Evolutionary conservation across 1,139 yeast species (phyloP), one percentile per base, ranked within the genome.

Genomic region (Debaryomycetaceae sp.): DNA sequence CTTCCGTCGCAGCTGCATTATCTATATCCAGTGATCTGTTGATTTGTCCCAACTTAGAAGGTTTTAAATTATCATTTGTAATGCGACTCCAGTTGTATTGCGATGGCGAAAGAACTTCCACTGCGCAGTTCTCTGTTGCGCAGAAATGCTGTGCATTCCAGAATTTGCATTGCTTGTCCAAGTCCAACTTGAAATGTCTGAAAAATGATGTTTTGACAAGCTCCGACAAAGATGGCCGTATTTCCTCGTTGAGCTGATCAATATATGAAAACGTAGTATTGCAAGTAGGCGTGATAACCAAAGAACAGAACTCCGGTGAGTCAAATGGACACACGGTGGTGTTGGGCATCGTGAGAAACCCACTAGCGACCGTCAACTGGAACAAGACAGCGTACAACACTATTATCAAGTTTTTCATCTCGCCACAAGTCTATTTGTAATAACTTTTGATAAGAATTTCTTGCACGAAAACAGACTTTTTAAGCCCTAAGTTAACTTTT

Each of bases 111-210:
- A 70, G 59, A 17, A 86, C 77, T 60, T 92, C 97, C 26, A 94
- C 95, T 2, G 97, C 96, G 65, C 99, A 94, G 39, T 91, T 87
- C 49, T 89, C 78, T 55, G 94, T 89, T 50, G 95, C 91, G 61
- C 99, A 94, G 59, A 89, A 81, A 75, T 77, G 84, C 51, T 80
- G 87, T 50, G 83, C 86, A 43, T 81, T 79, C 85, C 94, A 86
- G 59, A 89, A 88, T 31, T 95, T 91, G 61, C 99, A 94, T 58
- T 81, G 81, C 50, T 86, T 84, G 57, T 83, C 92, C 37, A 94
- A 70, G 57, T 94, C 87, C 44, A 94, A 77, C 61, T 88, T 86
- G 70, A 87, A 92, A 59, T 87, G 87, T 48, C 83, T 77, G 77
- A 94, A 92, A 62, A 83, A 87, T 48, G 86, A 84, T 15, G 81